Percentiles rank a stretch among this genome's conserved stretches.
These are phyloP conservation scores for Arabidopsis hybrid DNA, from an alignment of 441 rosid genomes.

Conservation along the genomic window DNA sequence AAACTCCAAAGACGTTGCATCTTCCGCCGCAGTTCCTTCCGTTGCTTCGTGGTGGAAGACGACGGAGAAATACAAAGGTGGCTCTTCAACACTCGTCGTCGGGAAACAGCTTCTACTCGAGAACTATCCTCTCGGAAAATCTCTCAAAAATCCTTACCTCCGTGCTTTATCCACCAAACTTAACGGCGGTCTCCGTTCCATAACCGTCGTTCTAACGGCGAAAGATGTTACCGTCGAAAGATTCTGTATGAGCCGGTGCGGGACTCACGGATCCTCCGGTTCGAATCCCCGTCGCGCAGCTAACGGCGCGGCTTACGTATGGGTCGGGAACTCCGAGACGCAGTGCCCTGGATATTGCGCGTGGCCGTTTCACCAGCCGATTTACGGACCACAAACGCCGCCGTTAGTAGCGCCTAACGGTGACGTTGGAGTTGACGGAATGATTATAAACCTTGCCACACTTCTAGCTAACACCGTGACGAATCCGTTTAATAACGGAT, in stretches of 20 bases:
- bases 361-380: constrained; percentile 96
- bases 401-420: constrained; percentile 83
- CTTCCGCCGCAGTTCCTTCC: constrained; percentile 57
- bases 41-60: constrained; percentile 80
- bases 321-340: constrained; percentile 87
- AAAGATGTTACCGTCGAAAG: constrained; percentile 76
- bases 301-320: constrained; percentile 61
- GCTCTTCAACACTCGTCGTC: constrained; percentile 59
- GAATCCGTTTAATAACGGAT: constrained; percentile 83
- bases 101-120: constrained; percentile 66
- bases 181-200: constrained; percentile 48
- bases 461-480: constrained; percentile 83
- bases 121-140: constrained; percentile 65
- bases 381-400: constrained; percentile 87
- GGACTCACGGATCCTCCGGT: constrained; percentile 63
- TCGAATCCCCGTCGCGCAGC: constrained; percentile 36
- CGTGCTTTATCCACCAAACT: constrained; percentile 61
- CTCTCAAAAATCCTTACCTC: constrained; percentile 55
- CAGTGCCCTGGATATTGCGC: constrained; percentile 92
- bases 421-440: constrained; percentile 92
- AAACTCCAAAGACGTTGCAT: constrained; percentile 41
- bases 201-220: constrained; percentile 79
- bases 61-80: constrained; percentile 73
- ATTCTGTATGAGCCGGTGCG: constrained; percentile 80
- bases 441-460: constrained; percentile 82